These are phyloP conservation scores for Globisporangium apiculatum DNA, from an alignment of 352 stramenopile species.

Conservation along the genomic window DNA sequence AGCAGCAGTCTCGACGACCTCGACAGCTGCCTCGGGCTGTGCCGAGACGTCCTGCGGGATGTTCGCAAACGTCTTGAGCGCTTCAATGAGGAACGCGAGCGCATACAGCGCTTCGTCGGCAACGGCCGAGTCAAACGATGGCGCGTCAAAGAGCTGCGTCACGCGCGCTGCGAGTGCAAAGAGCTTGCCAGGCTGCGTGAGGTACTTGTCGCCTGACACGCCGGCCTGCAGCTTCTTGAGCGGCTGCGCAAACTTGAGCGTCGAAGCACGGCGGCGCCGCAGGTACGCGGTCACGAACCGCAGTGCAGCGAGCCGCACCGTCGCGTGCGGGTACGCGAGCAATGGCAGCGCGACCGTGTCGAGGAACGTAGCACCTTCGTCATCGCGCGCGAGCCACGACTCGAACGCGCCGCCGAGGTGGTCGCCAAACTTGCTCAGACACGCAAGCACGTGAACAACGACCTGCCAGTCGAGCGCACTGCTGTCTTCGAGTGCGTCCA, in stretches of 20 bases:
- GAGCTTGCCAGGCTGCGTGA: slow-evolving; percentile 47
- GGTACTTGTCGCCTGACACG: slow-evolving; percentile 33
- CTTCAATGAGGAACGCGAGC: slow-evolving; percentile 55
- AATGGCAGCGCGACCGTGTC: slow-evolving; percentile 45
- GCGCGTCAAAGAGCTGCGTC: slow-evolving; percentile 64
- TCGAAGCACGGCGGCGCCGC: slow-evolving; percentile 32
- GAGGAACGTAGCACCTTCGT: slow-evolving; percentile 22
- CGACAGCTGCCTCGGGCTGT: slow-evolving; percentile 9
- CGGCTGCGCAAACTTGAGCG: slow-evolving; percentile 27
- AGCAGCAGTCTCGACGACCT: slow-evolving; percentile 8
- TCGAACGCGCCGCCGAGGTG: slow-evolving; percentile 53
- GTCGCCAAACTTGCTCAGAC: slow-evolving; percentile 60
- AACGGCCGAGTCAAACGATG: slow-evolving; percentile 39
- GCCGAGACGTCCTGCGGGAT: slow-evolving; percentile 61
- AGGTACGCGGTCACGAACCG: slow-evolving; percentile 65
- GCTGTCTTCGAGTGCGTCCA: slow-evolving; percentile 39
- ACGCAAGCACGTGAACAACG: slow-evolving; percentile 51
- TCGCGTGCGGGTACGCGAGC: slow-evolving; percentile 68
- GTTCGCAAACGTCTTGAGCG: slow-evolving; percentile 36
- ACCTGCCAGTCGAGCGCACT: slow-evolving; percentile 50
- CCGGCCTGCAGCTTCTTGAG: slow-evolving; percentile 27
- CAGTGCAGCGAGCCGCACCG: slow-evolving; percentile 58
- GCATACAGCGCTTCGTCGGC: slow-evolving; percentile 47
- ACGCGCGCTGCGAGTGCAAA: slow-evolving; percentile 53
- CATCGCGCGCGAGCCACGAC: slow-evolving; percentile 38